Evolutionary conservation across 768 basidiomycete species (phyloP), one percentile per base, ranked within the genome.

Genomic region (Saitozyma sp.): DNA sequence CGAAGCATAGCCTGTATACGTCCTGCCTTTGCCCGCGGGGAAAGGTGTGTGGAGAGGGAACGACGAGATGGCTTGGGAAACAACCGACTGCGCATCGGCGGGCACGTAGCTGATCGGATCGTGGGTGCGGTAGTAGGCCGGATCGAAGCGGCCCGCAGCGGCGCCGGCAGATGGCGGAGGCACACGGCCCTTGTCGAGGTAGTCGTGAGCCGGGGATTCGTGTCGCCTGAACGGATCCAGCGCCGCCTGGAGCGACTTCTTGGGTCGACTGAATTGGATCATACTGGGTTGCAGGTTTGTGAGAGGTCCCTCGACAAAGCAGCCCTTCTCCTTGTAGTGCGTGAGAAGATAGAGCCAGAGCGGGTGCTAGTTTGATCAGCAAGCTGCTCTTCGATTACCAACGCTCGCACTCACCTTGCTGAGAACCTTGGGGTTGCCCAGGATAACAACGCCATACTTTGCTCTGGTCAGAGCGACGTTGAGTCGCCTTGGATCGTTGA

Each of bases 371-470:
- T 59, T 17, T 20, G 57, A 56, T 49, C 40, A 59, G 72, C 84
- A 46, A 29, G 29, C 29, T 29, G 29, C 67, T 52, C 9, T n/a
- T n/a, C 9, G 7, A 51, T 37, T 16, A 11, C 6, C 50, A 38
- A 43, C 14, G 48, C 45, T 10, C 29, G 63, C 14, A 39, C 77
- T 64, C 43, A 92, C 95, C 88, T 98, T 99, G 88, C 92, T 96
- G 54, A 99, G 83, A 59, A 99, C 95, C 79, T 98, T 98, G 3
- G 96, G 96, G 78, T 99, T 99, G n/a, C 96, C 96, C n/a, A 99
- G 84, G 72, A 99, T 97, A 54, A 99, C 96, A 9, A 95, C 89
- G 3, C 96, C 96, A 76, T 98, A 99, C 80, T 97, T 98, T 46
- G 96, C 95, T 65, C 96, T 86, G 1, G 96, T 97, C 50, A 99